phyloP scores from a whole-genome alignment of 345 rosid species.

The Hibiscus mutabilis region DNA sequence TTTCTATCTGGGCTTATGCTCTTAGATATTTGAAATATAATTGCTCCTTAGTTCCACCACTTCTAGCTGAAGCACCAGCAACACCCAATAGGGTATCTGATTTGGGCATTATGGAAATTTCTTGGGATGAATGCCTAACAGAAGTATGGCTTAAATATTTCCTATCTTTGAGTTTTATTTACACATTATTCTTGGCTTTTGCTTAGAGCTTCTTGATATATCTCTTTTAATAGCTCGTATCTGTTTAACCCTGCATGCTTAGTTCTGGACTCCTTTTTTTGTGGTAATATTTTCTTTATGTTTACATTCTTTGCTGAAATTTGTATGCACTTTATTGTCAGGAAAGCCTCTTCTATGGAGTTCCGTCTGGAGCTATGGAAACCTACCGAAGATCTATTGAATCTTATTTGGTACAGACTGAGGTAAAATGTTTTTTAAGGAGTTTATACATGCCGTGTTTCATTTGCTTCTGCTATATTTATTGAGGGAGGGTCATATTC shows the following conservation, averaged over 20 bases:
- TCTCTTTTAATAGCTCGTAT: neutral
- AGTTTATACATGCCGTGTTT: neutral
- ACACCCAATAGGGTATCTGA: slow-evolving; percentile 51
- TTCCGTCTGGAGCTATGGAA: slow-evolving; percentile 79
- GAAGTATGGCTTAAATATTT: slow-evolving; percentile 53
- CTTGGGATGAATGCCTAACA: slow-evolving; percentile 65
- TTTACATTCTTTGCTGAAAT: slow-evolving; percentile 9
- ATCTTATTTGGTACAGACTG: slow-evolving; percentile 48
- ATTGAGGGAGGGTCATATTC: neutral
- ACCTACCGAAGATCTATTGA: slow-evolving; percentile 72
- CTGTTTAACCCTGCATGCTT: neutral
- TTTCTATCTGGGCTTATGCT: slow-evolving; percentile 67
- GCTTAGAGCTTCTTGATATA: neutral
- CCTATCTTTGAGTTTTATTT: neutral
- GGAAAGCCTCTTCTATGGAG: slow-evolving; percentile 90
- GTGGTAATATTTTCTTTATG: neutral
- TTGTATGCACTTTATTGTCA: slow-evolving; percentile 31
- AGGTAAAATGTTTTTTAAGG: slow-evolving; percentile 29
- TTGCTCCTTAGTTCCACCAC: slow-evolving; percentile 36
- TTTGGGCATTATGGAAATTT: slow-evolving; percentile 42
- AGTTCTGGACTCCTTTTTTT: slow-evolving; percentile 2
- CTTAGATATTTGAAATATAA: slow-evolving; percentile 62
- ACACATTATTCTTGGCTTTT: neutral
- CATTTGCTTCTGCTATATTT: neutral
- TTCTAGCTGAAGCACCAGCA: slow-evolving; percentile 56